These are phyloP conservation scores for Phyllosticta ampelicida DNA, from an alignment of 2,329 filamentous ascomycete genomes.

Conservation along the genomic window DNA sequence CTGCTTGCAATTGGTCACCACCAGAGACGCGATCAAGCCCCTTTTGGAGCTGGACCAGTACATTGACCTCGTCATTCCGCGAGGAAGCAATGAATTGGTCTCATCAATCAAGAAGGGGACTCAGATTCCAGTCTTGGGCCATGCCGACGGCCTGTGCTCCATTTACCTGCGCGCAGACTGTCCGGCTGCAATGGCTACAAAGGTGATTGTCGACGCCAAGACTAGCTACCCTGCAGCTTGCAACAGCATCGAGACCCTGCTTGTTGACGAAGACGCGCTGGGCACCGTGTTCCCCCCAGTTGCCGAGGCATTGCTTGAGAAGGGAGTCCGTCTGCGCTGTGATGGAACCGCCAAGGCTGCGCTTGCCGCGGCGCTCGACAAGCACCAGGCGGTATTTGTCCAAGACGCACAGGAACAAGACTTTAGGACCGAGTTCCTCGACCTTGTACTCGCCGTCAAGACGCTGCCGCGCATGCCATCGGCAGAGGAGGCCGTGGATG, in stretches of 20 bases:
- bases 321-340: constrained; percentile 75
- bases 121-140: constrained; percentile 89
- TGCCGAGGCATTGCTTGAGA: constrained; percentile 60
- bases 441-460: constrained; percentile 74
- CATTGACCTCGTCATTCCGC: constrained; percentile 91
- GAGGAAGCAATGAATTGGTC: constrained; percentile 83
- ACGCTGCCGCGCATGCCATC: constrained; percentile 43
- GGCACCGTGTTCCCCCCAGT: constrained; percentile 57
- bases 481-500: constrained; percentile 38
- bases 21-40: constrained; percentile 78
- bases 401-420: constrained; percentile 59
- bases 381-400: constrained; percentile 37
- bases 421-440: constrained; percentile 82
- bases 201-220: constrained; percentile 82
- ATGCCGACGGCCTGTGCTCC: constrained; percentile 86
- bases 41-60: constrained; percentile 76
- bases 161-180: constrained; percentile 76
- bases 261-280: constrained; percentile 67
- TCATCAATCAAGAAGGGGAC: constrained; percentile 82
- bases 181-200: constrained; percentile 57
- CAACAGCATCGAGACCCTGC: constrained; percentile 84
- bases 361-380: constrained; percentile 40
- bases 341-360: constrained; percentile 58
- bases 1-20: constrained; percentile 88
- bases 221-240: constrained; percentile 91